Evolutionary conservation across 805 yeast species (phyloP).

Genomic region (Spathaspora boniae): DNA sequence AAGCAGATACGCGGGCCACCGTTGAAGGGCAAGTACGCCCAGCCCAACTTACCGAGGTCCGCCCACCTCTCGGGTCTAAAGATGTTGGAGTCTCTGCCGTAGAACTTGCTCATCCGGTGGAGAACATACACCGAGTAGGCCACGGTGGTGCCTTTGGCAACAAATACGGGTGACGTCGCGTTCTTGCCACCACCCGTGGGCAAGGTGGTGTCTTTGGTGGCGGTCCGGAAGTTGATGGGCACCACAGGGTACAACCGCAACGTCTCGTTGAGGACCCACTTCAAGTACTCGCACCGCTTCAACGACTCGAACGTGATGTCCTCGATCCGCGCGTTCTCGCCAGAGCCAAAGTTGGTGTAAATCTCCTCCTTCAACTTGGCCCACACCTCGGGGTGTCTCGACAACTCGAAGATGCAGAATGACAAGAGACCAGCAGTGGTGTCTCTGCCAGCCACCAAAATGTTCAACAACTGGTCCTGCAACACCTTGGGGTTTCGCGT

Average conservation of each 20-base stretch:
- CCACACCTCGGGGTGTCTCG: constrained; percentile 31
- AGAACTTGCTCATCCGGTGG: constrained; percentile 20
- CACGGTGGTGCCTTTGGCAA: constrained; percentile 19
- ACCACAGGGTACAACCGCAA: constrained; percentile 37
- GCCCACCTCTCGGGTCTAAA: constrained; percentile 42
- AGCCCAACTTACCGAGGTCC: constrained; percentile 31
- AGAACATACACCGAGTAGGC: constrained; percentile 17
- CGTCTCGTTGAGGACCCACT: constrained; percentile 32
- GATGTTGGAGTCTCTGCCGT: constrained; percentile 32
- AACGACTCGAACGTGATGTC: constrained; percentile 35
- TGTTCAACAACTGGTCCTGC: constrained; percentile 38
- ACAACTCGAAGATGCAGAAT: constrained; percentile 30
- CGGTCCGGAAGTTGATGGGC: constrained; percentile 27
- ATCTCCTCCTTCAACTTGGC: constrained; percentile 29
- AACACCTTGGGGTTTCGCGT: constrained; percentile 33
- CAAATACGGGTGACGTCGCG: constrained; percentile 19
- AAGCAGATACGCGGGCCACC: constrained; percentile 57
- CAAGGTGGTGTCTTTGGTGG: constrained; percentile 27
- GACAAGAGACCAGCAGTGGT: constrained; percentile 41
- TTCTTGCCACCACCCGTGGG: constrained; percentile 34
- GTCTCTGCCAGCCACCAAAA: constrained; percentile 41
- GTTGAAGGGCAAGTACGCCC: constrained; percentile 52
- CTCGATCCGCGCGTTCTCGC: constrained; percentile 24
- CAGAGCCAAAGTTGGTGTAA: constrained; percentile 27
- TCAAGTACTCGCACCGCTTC: constrained; percentile 37